A percentile compares a stretch with the other conserved stretches of the same genome.
Evolutionary conservation across 139 green algal genomes (phyloP).

Genomic region (Asterochloris sp.): DNA sequence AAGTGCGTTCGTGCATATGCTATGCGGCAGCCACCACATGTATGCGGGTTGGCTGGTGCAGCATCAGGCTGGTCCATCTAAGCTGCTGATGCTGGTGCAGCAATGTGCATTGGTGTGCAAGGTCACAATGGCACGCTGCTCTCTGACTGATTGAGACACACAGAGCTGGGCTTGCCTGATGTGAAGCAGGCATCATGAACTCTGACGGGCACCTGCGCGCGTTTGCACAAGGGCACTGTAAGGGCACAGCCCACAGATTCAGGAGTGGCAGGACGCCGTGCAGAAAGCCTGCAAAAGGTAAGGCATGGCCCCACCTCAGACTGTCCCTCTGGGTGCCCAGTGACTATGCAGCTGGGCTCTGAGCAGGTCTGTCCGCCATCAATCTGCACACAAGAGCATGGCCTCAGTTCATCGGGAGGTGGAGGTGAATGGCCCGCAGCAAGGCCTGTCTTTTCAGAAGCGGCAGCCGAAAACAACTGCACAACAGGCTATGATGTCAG

Average conservation of each 20-base stretch:
- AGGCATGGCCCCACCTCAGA: neutral
- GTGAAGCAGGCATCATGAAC: conserved; percentile 97
- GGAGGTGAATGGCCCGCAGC: neutral
- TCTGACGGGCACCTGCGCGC: conserved; percentile 70
- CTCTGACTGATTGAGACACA: no score
- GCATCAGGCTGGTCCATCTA: no score
- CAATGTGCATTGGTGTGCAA: no score
- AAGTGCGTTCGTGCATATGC: no score
- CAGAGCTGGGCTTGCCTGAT: conserved; percentile 43
- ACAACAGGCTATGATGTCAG: neutral
- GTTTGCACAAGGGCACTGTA: neutral
- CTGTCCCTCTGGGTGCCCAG: conserved; percentile 70
- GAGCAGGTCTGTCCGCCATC: conserved; percentile 74
- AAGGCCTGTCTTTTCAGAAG: neutral
- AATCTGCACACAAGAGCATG: conserved; percentile 40
- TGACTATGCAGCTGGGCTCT: conserved; percentile 84
- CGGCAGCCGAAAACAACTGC: neutral
- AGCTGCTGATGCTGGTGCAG: no score
- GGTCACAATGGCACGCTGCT: no score
- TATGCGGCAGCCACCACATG: no score
- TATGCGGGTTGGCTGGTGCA: no score
- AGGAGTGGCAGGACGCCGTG: neutral
- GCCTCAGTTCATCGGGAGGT: neutral
- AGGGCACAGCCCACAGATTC: neutral
- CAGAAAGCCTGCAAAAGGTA: neutral